Evolutionary conservation across 768 basidiomycete genomes (phyloP), one percentile per base, ranked within the genome.

Genomic region (Multifurca ochricompacta): DNA sequence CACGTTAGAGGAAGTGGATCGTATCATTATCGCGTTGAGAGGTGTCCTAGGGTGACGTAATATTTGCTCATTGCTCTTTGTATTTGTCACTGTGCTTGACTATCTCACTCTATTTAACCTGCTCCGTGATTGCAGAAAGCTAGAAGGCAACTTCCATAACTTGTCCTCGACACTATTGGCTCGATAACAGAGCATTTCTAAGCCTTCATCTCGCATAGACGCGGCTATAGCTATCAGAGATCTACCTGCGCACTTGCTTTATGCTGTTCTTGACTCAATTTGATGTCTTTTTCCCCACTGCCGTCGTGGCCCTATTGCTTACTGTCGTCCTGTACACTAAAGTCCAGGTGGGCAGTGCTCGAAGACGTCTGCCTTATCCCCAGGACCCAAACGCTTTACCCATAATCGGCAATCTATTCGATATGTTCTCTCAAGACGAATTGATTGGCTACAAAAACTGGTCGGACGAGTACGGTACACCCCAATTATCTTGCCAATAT

Each of bases 1-100:
- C 63, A 89, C 87, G 0, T 70, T 83, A 3, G 76, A 80, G 54
- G 85, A 90, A 61, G 85, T 87, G 1, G 66, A 79, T 50, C 70
- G 59, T 62, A 81, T 90, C 58, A 74, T 87, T 28, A 68, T 68
- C 0, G 67, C 81, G 43, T 64, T 86, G 51, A 74, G 77, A 56
- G 78, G 80, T 57, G 68, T 78, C 21, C 64, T 85, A 13, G 70
- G 48, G 9, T 36, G 46, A 40, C 7, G 21, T 41, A 19, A 16
- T 19, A 11, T 6, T n/a, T 6, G 40, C n/a, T n/a, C n/a, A n/a
- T n/a, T n/a, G n/a, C n/a, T n/a, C n/a, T n/a, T n/a, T n/a, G n/a
- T n/a, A n/a, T n/a, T n/a, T n/a, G n/a, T n/a, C n/a, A n/a, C n/a
- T n/a, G n/a, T n/a, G n/a, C n/a, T n/a, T n/a, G n/a, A n/a, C n/a